A percentile compares a stretch with the other conserved stretches of the same genome.
Evolutionary conservation across 768 basidiomycete genomes (phyloP).

Genomic region (Phylloporus arenicola): DNA sequence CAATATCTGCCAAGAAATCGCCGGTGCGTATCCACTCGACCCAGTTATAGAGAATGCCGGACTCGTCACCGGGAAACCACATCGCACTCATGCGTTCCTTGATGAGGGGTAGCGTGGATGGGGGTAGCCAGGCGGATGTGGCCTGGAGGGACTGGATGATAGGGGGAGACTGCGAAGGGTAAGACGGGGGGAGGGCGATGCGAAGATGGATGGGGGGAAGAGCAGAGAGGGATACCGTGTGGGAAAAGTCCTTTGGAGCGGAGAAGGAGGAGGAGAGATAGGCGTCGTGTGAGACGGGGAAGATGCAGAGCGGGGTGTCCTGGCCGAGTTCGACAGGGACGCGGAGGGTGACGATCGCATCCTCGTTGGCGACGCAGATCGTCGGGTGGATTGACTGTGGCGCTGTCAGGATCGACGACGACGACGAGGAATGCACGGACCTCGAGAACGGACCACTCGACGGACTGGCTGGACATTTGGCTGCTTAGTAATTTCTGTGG

Average conservation of each 20-base stretch:
- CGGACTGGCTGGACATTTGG: not conserved
- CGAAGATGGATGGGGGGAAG: constrained; percentile 63
- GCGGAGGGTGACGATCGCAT: constrained; percentile 34
- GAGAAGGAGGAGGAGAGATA: constrained; percentile 1
- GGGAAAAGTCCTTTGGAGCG: not conserved
- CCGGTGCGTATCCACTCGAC: constrained; percentile 66
- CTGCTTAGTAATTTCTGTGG: constrained; percentile 5
- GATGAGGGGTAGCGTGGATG: constrained; percentile 28
- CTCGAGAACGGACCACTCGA: constrained; percentile 24
- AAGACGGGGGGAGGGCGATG: constrained; percentile 46
- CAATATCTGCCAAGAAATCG: constrained; percentile 50
- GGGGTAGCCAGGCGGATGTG: constrained; percentile 55
- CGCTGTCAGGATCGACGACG: constrained; percentile 3
- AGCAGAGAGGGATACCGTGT: constrained; percentile 35
- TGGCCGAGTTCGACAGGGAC: constrained; percentile 59
- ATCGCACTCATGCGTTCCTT: constrained; percentile 40
- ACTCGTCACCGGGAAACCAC: constrained; percentile 48
- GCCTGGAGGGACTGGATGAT: constrained; percentile 49
- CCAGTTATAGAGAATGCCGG: constrained; percentile 63
- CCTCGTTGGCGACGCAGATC: constrained; percentile 44
- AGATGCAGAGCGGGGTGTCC: constrained; percentile 37
- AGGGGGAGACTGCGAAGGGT: constrained; percentile 54
- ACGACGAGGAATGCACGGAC: constrained; percentile 10
- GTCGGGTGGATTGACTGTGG: constrained; percentile 75
- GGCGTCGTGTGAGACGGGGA: constrained; percentile 10